These are phyloP conservation scores for Musa itinerans DNA, from an alignment of 176 grass and related monocot species.

Conservation along the genomic window DNA sequence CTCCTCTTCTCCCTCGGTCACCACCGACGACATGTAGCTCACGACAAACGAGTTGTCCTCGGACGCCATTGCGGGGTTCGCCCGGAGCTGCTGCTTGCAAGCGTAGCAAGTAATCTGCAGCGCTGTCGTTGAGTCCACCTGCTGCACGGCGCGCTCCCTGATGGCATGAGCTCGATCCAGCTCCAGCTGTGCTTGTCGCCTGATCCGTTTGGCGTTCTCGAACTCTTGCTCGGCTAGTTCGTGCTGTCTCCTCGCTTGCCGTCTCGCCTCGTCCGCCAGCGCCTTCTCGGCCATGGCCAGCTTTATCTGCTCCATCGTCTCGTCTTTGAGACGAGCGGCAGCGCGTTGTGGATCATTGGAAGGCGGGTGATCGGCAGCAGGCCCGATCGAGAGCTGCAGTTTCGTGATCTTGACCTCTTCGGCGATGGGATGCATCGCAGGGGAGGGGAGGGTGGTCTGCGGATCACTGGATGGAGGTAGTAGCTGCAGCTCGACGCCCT, in stretches of 20 bases:
- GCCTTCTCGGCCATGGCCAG: slow-evolving; percentile 8
- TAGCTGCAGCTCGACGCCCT: slow-evolving; percentile 16
- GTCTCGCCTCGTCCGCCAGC: slow-evolving; percentile 18
- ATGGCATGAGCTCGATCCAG: slow-evolving; percentile 15
- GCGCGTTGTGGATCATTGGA: not conserved
- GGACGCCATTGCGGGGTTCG: too few relatives aligned
- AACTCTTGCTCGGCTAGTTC: slow-evolving; percentile 26
- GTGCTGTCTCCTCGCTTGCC: slow-evolving; percentile 17
- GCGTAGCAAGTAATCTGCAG: slow-evolving; percentile 21
- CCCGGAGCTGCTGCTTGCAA: slow-evolving; percentile 16
- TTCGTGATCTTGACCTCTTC: slow-evolving; percentile 7
- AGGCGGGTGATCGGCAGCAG: not conserved
- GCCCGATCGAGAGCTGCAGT: slow-evolving; percentile 21
- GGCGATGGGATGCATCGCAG: not conserved
- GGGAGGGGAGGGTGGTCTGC: not conserved
- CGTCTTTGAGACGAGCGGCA: not conserved
- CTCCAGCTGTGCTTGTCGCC: slow-evolving; percentile 21
- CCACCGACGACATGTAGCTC: slow-evolving; percentile 29
- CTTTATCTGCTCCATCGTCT: slow-evolving; percentile 15
- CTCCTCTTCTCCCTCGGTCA: slow-evolving; percentile 19
- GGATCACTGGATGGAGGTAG: not conserved
- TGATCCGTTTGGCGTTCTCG: slow-evolving; percentile 16
- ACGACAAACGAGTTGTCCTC: slow-evolving; percentile 10
- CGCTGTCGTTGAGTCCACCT: slow-evolving; percentile 7
- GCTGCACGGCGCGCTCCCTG: slow-evolving; percentile 21